Percentiles rank a stretch among this genome's conserved stretches.
Conservation (phyloP, 768 basidiomycete species). For the Jaapia argillacea region DNA sequence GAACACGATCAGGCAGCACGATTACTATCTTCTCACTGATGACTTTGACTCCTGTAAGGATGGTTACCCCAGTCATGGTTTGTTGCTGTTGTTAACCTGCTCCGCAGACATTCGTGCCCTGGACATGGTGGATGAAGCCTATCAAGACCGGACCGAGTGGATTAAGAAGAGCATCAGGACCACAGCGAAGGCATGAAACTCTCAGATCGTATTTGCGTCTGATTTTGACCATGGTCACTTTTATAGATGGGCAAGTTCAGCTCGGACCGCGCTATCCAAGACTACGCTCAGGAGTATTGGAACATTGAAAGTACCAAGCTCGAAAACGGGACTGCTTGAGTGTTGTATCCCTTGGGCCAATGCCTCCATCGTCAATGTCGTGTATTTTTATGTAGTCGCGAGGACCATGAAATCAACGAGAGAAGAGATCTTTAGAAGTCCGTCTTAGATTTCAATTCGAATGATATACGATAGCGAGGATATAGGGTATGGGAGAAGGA, state of each 20-base stretch:
- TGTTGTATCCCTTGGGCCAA: too few relatives aligned
- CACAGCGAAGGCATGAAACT: constrained; percentile 49
- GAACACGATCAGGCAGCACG: constrained; percentile 67
- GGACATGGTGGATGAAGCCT: constrained; percentile 82
- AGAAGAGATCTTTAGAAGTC: too few relatives aligned
- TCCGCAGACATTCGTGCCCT: constrained; percentile 68
- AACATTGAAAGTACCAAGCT: constrained; percentile 44
- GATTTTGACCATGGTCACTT: not conserved
- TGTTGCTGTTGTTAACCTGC: not conserved
- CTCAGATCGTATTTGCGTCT: not conserved
- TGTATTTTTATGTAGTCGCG: too few relatives aligned
- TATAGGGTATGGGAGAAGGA: too few relatives aligned
- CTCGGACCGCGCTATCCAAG: constrained; percentile 85
- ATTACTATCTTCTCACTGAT: constrained; percentile 78
- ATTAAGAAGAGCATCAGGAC: constrained; percentile 84
- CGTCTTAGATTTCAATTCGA: too few relatives aligned
- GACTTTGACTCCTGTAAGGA: constrained; percentile 87
- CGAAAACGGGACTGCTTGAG: constrained; percentile 14
- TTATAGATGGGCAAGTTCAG: constrained; percentile 94
- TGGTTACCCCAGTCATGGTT: not conserved
- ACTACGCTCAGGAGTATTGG: constrained; percentile 88
- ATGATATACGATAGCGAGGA: too few relatives aligned
- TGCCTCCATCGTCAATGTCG: too few relatives aligned
- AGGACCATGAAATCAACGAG: too few relatives aligned
- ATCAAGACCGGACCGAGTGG: constrained; percentile 79